Evolutionary conservation across 257 asterid species (phyloP).

Genomic region (Scutellaria galericulata): DNA sequence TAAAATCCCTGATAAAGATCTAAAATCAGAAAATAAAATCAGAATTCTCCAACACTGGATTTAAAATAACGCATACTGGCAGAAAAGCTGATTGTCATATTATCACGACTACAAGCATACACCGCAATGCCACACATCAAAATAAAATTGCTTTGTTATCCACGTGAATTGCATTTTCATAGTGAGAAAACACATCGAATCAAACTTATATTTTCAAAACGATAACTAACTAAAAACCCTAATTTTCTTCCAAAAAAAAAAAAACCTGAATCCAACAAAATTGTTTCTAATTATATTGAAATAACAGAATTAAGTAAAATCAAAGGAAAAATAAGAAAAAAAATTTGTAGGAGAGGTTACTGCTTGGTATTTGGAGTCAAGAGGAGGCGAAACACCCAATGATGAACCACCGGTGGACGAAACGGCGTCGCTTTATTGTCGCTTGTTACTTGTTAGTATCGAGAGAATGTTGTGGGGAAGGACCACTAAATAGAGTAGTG

Average conservation of each 20-base stretch:
- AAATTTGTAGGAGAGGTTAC: slow-evolving; percentile 9
- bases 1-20: slow-evolving; percentile 5
- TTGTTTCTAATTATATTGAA: not conserved
- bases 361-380: not conserved
- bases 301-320: not conserved
- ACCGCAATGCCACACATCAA: not conserved
- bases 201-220: not conserved
- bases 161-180: slow-evolving; percentile 12
- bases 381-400: not conserved
- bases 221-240: not conserved
- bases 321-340: not conserved
- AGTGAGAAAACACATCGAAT: not conserved
- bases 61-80: not conserved
- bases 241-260: not conserved
- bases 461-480: not conserved
- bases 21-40: not conserved
- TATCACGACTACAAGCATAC: not conserved
- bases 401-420: not conserved
- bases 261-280: not conserved
- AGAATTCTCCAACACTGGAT: not conserved
- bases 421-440: slow-evolving; percentile 15
- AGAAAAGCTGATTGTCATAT: not conserved
- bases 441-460: not conserved
- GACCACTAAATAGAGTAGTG: too few relatives aligned
- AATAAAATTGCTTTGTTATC: not conserved